A percentile compares a stretch with the other conserved stretches of the same genome.
Conservation (phyloP, 495 filamentous ascomycete species). For the Podospora pseudopauciseta region DNA sequence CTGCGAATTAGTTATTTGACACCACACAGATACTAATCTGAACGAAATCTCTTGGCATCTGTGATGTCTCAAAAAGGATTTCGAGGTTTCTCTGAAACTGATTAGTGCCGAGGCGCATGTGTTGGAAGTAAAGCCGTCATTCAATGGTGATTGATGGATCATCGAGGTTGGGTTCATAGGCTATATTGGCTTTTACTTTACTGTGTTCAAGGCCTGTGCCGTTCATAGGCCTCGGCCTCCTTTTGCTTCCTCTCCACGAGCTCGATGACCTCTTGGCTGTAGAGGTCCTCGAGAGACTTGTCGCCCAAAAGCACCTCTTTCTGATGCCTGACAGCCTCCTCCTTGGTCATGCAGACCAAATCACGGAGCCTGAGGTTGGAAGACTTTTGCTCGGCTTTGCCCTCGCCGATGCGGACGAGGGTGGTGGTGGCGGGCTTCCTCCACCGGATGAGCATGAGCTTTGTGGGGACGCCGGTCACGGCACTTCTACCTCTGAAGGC, state of each 20-base stretch:
- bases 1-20: neutral
- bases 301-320: slow-evolving; percentile 69
- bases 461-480: slow-evolving; percentile 73
- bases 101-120: neutral
- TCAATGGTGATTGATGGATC: neutral
- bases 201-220: slow-evolving; percentile 20
- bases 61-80: neutral
- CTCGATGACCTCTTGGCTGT: slow-evolving; percentile 59
- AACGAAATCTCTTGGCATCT: neutral
- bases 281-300: slow-evolving; percentile 67
- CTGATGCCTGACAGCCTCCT: slow-evolving; percentile 80
- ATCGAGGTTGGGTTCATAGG: neutral
- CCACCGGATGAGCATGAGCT: slow-evolving; percentile 78
- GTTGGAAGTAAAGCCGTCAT: neutral
- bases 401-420: slow-evolving; percentile 48
- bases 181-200: neutral
- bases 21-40: neutral
- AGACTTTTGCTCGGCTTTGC: slow-evolving; percentile 67
- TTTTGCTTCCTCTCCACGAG: slow-evolving; percentile 58
- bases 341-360: slow-evolving; percentile 94
- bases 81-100: neutral
- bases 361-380: slow-evolving; percentile 62
- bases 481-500: slow-evolving; percentile 80
- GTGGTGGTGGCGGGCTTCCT: slow-evolving; percentile 46
- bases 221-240: slow-evolving; percentile 50